These are phyloP conservation scores for Turnera subulata DNA, from an alignment of 345 rosid species.

Conservation along the genomic window DNA sequence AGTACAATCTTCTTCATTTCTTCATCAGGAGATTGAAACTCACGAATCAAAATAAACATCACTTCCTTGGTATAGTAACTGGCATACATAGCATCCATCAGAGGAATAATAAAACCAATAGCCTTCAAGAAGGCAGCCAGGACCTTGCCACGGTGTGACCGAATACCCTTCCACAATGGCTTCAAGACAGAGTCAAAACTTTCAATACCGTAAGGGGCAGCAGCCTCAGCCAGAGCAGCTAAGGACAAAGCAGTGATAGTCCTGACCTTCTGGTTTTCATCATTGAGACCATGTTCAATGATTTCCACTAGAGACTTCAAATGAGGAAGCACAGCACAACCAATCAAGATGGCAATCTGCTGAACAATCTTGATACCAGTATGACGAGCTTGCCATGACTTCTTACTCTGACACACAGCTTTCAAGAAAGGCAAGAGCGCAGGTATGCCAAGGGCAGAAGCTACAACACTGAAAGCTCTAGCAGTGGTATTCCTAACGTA, in stretches of 20 bases:
- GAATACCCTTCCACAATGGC: slow-evolving; percentile 98
- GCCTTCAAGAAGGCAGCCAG: slow-evolving; percentile 99
- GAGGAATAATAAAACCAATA: slow-evolving; percentile 97
- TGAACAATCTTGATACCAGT: slow-evolving; percentile 99
- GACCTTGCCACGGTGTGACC: slow-evolving; percentile 97
- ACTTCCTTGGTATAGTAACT: slow-evolving; percentile 97
- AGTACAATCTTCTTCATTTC: slow-evolving; percentile 99
- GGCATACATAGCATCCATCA: slow-evolving; percentile 95
- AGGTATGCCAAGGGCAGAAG: slow-evolving; percentile 97
- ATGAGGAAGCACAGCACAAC: slow-evolving; percentile 98
- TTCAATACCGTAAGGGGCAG: slow-evolving; percentile 99
- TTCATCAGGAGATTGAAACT: slow-evolving; percentile 98
- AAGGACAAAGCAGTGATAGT: slow-evolving; percentile 97
- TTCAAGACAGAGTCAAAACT: slow-evolving; percentile 95
- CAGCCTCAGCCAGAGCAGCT: slow-evolving; percentile 99
- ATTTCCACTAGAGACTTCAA: slow-evolving; percentile 88
- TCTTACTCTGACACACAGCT: slow-evolving; percentile 99
- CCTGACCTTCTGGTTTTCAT: slow-evolving; percentile 97
- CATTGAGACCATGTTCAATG: slow-evolving; percentile 90
- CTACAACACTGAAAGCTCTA: slow-evolving; percentile 99
- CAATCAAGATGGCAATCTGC: slow-evolving; percentile 96
- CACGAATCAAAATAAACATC: slow-evolving; percentile 90
- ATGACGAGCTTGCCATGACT: slow-evolving; percentile 99
- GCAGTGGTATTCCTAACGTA: slow-evolving; percentile 99
- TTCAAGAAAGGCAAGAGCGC: slow-evolving; percentile 88